phyloP scores from a whole-genome alignment of 2,329 filamentous ascomycete species.

The Sclerotinia borealis region DNA sequence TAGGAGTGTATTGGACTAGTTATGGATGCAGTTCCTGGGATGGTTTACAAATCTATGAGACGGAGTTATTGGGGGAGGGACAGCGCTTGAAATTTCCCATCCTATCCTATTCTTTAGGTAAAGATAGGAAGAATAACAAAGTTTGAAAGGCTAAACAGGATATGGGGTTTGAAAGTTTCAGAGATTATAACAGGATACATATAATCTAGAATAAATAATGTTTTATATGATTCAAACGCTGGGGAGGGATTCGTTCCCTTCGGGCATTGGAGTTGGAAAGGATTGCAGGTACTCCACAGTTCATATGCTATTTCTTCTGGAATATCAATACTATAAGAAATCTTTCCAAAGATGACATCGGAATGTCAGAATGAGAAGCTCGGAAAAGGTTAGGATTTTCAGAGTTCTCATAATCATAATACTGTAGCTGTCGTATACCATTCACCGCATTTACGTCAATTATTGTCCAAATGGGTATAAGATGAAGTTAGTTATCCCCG shows the following conservation, averaged over 20 bases:
- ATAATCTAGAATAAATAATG: too few species aligned
- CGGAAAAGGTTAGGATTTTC: background rate
- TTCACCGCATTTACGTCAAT: background rate
- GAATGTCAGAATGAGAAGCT: background rate
- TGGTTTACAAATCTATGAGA: background rate
- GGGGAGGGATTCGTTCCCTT: background rate
- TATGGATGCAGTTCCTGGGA: conserved; percentile 1
- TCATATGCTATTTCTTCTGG: background rate
- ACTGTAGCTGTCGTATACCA: background rate
- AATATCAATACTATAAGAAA: background rate
- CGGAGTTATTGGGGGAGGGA: background rate
- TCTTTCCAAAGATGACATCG: background rate
- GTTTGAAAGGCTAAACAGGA: too few species aligned
- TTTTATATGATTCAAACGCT: too few species aligned
- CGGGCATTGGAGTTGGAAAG: background rate
- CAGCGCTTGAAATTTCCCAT: too few species aligned
- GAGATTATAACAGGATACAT: too few species aligned
- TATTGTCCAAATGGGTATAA: background rate
- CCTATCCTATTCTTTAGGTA: too few species aligned
- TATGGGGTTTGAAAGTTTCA: too few species aligned
- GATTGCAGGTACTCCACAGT: background rate
- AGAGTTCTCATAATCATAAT: background rate
- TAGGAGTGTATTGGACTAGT: conserved; percentile 17
- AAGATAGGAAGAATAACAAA: too few species aligned
- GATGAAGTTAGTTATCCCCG: background rate